Base-by-base conservation (phyloP, 78 protist genomes). In the Dictyostelium intermedium region DNA sequence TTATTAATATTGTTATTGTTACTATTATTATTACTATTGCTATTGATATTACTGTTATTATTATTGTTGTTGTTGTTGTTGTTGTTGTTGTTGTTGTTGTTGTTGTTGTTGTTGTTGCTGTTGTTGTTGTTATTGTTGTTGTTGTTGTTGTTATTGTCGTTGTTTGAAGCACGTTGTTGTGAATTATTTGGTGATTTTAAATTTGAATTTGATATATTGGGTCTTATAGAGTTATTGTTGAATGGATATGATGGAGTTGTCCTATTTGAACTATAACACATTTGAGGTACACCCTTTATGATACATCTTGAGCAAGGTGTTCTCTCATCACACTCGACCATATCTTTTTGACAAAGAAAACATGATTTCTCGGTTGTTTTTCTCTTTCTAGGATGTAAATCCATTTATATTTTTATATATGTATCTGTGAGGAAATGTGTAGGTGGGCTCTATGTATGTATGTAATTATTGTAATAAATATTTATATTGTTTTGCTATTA, bases 341-440 rank as follows among this genome's bases (percentile, higher is more conserved):
- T 39, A n/a, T 89, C 93, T 41, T 37, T 79, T 45, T 89, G 93
- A 80, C 93, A 89, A 4, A 63, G 30, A 45, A 74, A 89, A 30
- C 93, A 89, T 34, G 93, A 27, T 3, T 39, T 78, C n/a, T 89
- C 93, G 2, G 93, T 69, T 23, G 91, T 85, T 56, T 89, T 89
- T 69, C 93, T 89, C 43, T 89, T 89, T 80, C 66, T 39, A 1
- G 60, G 35, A 70, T 47, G 72, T 25, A 27, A 50, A 27, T 47
- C 47, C 84, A 79, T 77, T 78, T 20, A 13, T 18, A 2, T 74
- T 35, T 14, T 23, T 37, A 0, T 39, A 39, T 76, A 39, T 76
- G 23, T 76, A 23, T 25, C 0, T 34, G 1, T 16, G n/a, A 23
- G 10, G 5, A 2, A 20, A 6, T 27, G 3, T 23, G 16, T 69